Evolutionary conservation across 345 rosid genomes (phyloP), one percentile per base, ranked within the genome.

Genomic region (Jatropha curcas): DNA sequence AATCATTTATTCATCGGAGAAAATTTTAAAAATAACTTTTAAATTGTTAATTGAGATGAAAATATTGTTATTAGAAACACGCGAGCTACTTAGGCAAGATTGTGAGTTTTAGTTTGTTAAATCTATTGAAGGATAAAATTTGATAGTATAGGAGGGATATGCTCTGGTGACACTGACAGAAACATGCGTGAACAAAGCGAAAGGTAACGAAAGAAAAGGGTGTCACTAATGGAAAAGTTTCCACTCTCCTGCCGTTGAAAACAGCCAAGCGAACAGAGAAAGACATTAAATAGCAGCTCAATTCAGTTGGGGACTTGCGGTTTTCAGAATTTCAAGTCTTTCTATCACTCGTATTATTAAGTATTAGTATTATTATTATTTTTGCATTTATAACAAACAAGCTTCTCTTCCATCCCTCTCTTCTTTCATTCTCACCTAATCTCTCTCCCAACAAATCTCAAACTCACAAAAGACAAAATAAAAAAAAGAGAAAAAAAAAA

Each of bases 341-440:
- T 33, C 20, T 19, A 24, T 10, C 22, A n/a, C n/a, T n/a, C 22
- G 19, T 33, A 4, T 62, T n/a, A 7, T 9, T 19, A 35, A 55
- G 1, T 55, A 55, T 55, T 25, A 55, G 1, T 46, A 2, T 11
- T 46, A 13, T 12, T 12, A 13, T 66, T 67, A 2, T 19, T 34
- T 10, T 52, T 16, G 64, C 64, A 69, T 69, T 68, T 69, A 39
- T 69, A 69, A 30, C 63, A 37, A 39, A 46, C 72, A 50, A 53
- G 17, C 53, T 19, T 55, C 52, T 24, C 63, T 24, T 35, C 51
- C 48, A 22, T 28, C 13, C 14, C n/a, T 5, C 45, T 43, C 22
- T 24, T 7, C 2, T 30, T 37, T 30, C 33, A 17, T 24, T 52
- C 12, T 30, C 19, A 68, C 60, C 60, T 35, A 68, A n/a, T 19